Base-by-base conservation (phyloP, 108 stramenopile genomes). In the Schizochytrium sp. region DNA sequence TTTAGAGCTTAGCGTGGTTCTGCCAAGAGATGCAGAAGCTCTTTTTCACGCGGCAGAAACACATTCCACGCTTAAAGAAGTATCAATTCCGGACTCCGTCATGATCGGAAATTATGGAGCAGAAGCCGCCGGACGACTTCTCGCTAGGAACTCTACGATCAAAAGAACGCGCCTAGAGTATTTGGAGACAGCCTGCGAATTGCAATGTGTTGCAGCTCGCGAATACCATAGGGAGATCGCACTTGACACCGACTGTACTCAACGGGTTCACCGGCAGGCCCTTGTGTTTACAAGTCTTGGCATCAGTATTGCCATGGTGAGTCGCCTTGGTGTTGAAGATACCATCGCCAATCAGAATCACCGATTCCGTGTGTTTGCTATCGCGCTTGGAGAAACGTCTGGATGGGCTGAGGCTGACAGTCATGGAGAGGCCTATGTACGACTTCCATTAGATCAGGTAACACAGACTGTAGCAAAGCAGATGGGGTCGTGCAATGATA, bases 51-150 rank as follows among this genome's bases (percentile, higher is more conserved):
- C 64, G 19, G 64, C 64, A 44, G 42, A 69, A 15, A 69, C 12
- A 7, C 64, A 69, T 1, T 38, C 19, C 19, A 69, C 64, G 15
- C 64, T 69, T 15, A 12, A 7, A 15, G 64, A 69, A 44, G 42
- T 69, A 7, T 69, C 64, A 8, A 69, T 69, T 2, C 64, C 64
- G 28, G 64, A 69, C 64, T 69, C 64, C 5, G 64, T 69, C 64
- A 69, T 69, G 64, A 15, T 69, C 28, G 64, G 64, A 38, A 7
- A 69, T 44, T 7, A 69, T 38, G 64, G 64, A 7, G 64, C 64
- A 8, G 42, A 44, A 8, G 64, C 64, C 64, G 64, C 64, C 12
- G 64, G 64, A 44, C 40, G 64, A 3, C 28, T 69, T 38, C 64
- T 69, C 64, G 64, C 64, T 8, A 38, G 64, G 12, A 69, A 69